Evolutionary conservation across 257 asterid species (phyloP).

Genomic region (Striga asiatica): DNA sequence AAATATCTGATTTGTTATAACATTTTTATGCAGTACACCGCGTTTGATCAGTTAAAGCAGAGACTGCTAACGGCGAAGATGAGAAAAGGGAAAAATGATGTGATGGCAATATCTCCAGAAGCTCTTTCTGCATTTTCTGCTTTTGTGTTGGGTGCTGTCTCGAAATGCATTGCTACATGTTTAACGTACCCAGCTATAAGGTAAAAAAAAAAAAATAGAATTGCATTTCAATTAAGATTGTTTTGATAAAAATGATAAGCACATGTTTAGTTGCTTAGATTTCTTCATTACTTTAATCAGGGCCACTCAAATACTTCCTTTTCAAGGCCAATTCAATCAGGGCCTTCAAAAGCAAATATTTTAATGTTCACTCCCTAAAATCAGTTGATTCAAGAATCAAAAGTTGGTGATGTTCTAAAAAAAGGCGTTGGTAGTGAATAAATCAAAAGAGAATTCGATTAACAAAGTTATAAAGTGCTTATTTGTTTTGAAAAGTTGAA

Average conservation of each 20-base stretch:
- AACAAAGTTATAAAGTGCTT: neutral
- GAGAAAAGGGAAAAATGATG: slow-evolving; percentile 19
- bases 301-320: no score
- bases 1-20: slow-evolving; percentile 14
- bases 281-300: no score
- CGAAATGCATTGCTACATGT: slow-evolving; percentile 88
- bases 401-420: neutral
- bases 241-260: no score
- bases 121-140: slow-evolving; percentile 54
- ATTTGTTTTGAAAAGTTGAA: neutral
- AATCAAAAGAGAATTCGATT: no score
- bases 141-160: slow-evolving; percentile 54
- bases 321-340: no score
- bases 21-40: slow-evolving; percentile 56
- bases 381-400: neutral
- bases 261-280: neutral
- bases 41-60: slow-evolving; percentile 75
- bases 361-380: no score
- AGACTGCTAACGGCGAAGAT: slow-evolving; percentile 38
- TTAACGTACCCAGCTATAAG: slow-evolving; percentile 83
- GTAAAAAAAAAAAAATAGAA: no score
- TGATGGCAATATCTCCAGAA: slow-evolving; percentile 34
- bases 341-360: no score
- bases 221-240: no score
- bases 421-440: neutral